Percentiles rank a stretch among this genome's conserved stretches.
phyloP scores from a whole-genome alignment of 768 basidiomycete species.

The Jaapia argillacea region DNA sequence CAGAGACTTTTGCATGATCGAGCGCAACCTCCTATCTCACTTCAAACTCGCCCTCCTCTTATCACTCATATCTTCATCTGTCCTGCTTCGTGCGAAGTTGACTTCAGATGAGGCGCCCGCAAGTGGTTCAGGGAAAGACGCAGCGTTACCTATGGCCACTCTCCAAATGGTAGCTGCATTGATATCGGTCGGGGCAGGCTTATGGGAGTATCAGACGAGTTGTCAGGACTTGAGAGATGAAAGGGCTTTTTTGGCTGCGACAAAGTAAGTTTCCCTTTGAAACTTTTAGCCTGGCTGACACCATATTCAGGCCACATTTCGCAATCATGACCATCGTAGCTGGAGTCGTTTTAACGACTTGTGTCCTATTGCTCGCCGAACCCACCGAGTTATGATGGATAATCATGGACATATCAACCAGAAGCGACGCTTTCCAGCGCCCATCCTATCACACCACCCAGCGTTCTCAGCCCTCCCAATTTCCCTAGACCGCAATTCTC shows the following conservation, averaged over 20 bases:
- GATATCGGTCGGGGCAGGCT: slow-evolving; percentile 41
- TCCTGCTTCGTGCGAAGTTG: slow-evolving; percentile 52
- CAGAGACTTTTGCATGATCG: slow-evolving; percentile 74
- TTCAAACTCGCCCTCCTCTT: slow-evolving; percentile 57
- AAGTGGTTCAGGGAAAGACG: slow-evolving; percentile 15
- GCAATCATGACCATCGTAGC: slow-evolving; percentile 41
- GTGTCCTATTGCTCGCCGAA: slow-evolving; percentile 37
- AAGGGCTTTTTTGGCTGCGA: slow-evolving; percentile 48
- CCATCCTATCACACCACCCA: background rate
- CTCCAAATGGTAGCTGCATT: slow-evolving; percentile 45
- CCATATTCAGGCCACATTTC: slow-evolving; percentile 45
- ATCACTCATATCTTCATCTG: slow-evolving; percentile 50
- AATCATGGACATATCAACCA: too few species aligned
- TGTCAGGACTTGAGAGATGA: slow-evolving; percentile 44
- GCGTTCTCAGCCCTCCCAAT: background rate
- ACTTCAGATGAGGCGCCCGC: slow-evolving; percentile 12
- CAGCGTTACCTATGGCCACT: slow-evolving; percentile 37
- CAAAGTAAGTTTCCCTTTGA: slow-evolving; percentile 38
- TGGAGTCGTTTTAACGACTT: slow-evolving; percentile 38
- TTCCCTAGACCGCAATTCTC: too few species aligned
- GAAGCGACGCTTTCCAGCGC: too few species aligned
- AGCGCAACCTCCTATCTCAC: slow-evolving; percentile 65
- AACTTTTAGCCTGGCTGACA: slow-evolving; percentile 1
- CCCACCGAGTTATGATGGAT: slow-evolving; percentile 2
- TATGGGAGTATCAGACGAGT: slow-evolving; percentile 58